Base-by-base conservation (phyloP, 2,329 filamentous ascomycete species). In the Diaporthe aspalathi region DNA sequence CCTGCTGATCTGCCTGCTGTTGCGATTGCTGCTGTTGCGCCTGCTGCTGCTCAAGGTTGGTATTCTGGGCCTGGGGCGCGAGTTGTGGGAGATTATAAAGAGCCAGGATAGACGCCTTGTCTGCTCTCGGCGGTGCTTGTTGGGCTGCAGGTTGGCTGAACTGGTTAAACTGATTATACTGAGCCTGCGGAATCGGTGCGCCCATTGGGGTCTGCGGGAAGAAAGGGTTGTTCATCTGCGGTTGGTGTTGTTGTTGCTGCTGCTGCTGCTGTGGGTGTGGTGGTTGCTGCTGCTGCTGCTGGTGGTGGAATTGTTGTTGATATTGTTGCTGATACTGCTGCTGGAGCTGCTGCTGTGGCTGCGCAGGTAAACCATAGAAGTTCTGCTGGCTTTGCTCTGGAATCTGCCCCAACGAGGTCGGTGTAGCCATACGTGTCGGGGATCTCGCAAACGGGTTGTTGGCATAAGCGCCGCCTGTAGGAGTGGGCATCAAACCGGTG, bases 81-180 rank as follows among this genome's bases (percentile, higher is more conserved):
- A 86, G 80, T 63, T 89, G 86, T 9, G 88, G 85, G 49, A 91
- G 88, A 77, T 89, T 90, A 80, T 93, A 95, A 14, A 96, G 81
- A 7, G 93, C 91, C 79, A 95, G 84, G 72, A 96, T 95, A 5
- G 91, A 91, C 3, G 88, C 89, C 74, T 93, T 95, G 76, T 94
- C 90, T 38, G 90, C 86, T 40, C 87, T 84, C 52, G 83, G 83
- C 20, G 85, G 83, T 65, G 84, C 82, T 60, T 73, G 69, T 38
- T 80, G 80, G 68, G 79, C 78, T 40, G 77, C 81, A 63, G 83
- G 81, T 29, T 80, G 79, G 27, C 74, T 60, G 22, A 74, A 69
- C 29, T 78, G 79, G n/a, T 76, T 75, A 16, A 75, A 68, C 20
- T 79, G 78, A 67, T 70, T 45, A 32, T 57, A 70, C n/a, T 72